Percentiles rank a stretch among this genome's conserved stretches.
phyloP scores from a whole-genome alignment of 345 rosid species.

The Citrus maxima region DNA sequence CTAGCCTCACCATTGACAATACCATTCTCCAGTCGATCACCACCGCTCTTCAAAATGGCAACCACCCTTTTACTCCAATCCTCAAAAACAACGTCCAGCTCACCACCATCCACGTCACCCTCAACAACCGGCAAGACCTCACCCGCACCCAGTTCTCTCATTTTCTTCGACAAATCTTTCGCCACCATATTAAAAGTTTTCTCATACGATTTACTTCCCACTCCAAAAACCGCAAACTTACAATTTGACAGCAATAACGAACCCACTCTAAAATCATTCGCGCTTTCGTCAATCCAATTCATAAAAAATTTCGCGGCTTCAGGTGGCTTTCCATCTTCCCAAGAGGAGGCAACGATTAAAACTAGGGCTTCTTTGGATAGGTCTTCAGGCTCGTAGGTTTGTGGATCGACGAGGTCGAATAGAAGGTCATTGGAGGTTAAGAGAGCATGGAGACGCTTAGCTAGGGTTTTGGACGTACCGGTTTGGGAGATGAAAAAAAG shows the following conservation, averaged over 20 bases:
- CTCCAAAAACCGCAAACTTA: constrained; percentile 80
- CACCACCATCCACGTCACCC: constrained; percentile 80
- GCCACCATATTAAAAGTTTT: constrained; percentile 68
- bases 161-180: constrained; percentile 56
- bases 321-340: constrained; percentile 88
- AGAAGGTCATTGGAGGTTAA: constrained; percentile 29
- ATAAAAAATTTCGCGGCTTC: constrained; percentile 56
- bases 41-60: constrained; percentile 47
- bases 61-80: constrained; percentile 63
- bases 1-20: constrained; percentile 28
- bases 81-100: constrained; percentile 52
- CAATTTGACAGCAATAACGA: constrained; percentile 65
- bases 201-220: constrained; percentile 76
- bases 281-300: constrained; percentile 77
- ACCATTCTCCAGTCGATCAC: constrained; percentile 28
- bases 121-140: constrained; percentile 63
- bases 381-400: constrained; percentile 89
- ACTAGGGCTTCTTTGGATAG: constrained; percentile 59
- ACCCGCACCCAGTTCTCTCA: constrained; percentile 69
- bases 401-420: constrained; percentile 78
- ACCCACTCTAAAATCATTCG: constrained; percentile 88
- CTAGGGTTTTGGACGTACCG: constrained; percentile 70
- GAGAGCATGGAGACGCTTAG: constrained; percentile 50
- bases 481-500: constrained; percentile 80
- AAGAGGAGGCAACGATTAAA: constrained; percentile 78